Base-by-base conservation (phyloP, 768 basidiomycete species). In the Termitomyces sp. region DNA sequence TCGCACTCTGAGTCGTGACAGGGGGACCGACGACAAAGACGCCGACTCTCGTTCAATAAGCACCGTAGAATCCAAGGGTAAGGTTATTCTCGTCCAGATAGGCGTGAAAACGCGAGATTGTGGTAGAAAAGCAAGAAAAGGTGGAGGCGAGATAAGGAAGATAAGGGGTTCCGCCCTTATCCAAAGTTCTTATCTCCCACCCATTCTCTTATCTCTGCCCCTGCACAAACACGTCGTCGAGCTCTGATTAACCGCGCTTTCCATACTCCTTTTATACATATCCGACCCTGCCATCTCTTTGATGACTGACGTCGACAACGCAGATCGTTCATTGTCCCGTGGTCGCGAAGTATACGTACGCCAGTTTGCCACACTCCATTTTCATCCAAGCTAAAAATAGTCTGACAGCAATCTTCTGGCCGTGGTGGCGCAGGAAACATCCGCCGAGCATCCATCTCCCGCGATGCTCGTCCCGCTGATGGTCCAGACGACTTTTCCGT, bases 341-440 rank as follows among this genome's bases (percentile, higher is more conserved):
- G 85, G 85, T 41, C 79, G 85, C 41, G 85, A 85, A 0, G 71
- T 72, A n/a, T 79, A 79, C 57, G 85, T 86, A 61, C 62, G 84
- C 76, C 16, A 30, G 35, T 30, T 32, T 22, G 43, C 45, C 43
- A 58, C 10, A 63, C 22, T 40, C 38, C 28, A 41, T 35, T 6
- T 14, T 28, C 8, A 5, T 26, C 16, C 46, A 22, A 2, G 32
- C 32, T 35, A 22, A 49, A 22, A 28, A 10, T 22, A 22, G 9
- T 7, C 24, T 24, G 10, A 45, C 55, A 83, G 79, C 71, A 74
- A 20, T 85, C 85, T 5, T 79, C 84, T 20, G 88, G 88, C 5
- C 78, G 88, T 54, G 88, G 88, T 3, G 88, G 88, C 10, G 28
- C 76, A 9, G 88, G 88, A n/a, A 90, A 90, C 70, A 85, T 90